These are phyloP conservation scores for Cymbidium sinense DNA, from an alignment of 106 monocot species.

Conservation along the genomic window DNA sequence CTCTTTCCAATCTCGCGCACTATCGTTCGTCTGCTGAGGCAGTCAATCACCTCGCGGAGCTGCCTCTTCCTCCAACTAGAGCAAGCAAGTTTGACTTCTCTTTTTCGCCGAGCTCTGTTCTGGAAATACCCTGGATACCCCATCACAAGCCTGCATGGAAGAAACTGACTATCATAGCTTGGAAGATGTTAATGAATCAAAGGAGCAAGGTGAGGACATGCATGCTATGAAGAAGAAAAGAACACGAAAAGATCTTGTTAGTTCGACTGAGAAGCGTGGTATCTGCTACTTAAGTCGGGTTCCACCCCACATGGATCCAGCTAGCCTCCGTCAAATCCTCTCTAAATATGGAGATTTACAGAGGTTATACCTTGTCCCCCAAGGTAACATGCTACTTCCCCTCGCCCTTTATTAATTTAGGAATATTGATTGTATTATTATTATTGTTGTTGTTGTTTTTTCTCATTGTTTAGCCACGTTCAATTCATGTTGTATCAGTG, in stretches of 20 bases:
- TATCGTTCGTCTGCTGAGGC: no score
- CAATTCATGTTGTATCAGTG: neutral
- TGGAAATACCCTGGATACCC: neutral
- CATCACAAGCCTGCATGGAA: neutral
- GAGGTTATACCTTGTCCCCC: constrained; percentile 65
- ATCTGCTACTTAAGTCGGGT: constrained; percentile 89
- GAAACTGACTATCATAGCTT: neutral
- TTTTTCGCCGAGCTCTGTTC: neutral
- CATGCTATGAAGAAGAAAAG: neutral
- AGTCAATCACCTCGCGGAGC: no score
- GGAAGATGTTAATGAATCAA: neutral
- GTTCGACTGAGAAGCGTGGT: constrained; percentile 39
- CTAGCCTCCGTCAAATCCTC: constrained; percentile 72
- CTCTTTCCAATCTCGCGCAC: no score
- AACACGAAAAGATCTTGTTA: neutral
- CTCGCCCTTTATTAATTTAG: neutral
- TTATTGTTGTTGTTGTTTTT: no score
- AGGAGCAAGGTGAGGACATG: neutral
- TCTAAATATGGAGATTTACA: constrained; percentile 67
- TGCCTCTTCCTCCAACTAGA: no score
- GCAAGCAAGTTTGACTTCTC: no score
- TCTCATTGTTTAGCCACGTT: no score
- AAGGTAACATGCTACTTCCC: constrained; percentile 35
- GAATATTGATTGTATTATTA: neutral
- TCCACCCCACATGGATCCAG: constrained; percentile 81